A percentile compares a stretch with the other conserved stretches of the same genome.
phyloP scores from a whole-genome alignment of 169 alveolate species.

The Plasmodium knowlesi region DNA sequence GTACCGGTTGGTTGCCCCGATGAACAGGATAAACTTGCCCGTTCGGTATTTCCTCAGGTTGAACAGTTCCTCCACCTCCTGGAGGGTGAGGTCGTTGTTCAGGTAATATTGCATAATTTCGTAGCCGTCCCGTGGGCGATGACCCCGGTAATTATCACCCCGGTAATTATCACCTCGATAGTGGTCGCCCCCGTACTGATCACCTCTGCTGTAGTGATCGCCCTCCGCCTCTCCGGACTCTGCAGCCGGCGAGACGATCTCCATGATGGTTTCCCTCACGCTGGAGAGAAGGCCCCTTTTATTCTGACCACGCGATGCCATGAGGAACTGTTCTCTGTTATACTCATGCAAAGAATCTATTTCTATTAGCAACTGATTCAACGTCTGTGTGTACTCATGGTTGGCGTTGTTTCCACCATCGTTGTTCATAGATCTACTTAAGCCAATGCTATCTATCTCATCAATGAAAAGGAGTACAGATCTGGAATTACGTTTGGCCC shows the following conservation, averaged over 20 bases:
- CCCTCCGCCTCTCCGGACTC: neutral
- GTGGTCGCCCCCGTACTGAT: neutral
- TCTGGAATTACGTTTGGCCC: slow-evolving; percentile 33
- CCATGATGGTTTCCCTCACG: neutral
- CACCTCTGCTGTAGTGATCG: neutral
- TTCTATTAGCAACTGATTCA: slow-evolving; percentile 60
- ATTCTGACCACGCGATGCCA: neutral
- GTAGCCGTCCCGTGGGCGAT: slow-evolving; percentile 11
- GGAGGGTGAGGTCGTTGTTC: slow-evolving; percentile 23
- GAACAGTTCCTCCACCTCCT: slow-evolving; percentile 47
- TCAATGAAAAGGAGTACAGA: slow-evolving; percentile 41
- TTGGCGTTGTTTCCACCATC: neutral
- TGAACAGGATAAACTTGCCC: slow-evolving; percentile 32
- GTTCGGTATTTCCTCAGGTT: slow-evolving; percentile 27
- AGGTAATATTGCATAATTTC: slow-evolving; percentile 56
- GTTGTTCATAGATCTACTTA: slow-evolving; percentile 6
- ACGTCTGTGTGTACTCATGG: slow-evolving; percentile 66
- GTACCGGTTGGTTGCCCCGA: slow-evolving; percentile 71
- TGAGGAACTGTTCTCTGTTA: slow-evolving; percentile 4
- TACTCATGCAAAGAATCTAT: slow-evolving; percentile 65
- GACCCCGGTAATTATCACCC: neutral
- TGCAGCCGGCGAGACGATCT: neutral
- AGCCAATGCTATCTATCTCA: slow-evolving; percentile 70
- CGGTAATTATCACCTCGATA: too few relatives aligned
- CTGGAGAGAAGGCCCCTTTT: neutral